Base-by-base conservation (phyloP, 2,329 filamentous ascomycete genomes). In the Aspergillus brunneoviolaceus region DNA sequence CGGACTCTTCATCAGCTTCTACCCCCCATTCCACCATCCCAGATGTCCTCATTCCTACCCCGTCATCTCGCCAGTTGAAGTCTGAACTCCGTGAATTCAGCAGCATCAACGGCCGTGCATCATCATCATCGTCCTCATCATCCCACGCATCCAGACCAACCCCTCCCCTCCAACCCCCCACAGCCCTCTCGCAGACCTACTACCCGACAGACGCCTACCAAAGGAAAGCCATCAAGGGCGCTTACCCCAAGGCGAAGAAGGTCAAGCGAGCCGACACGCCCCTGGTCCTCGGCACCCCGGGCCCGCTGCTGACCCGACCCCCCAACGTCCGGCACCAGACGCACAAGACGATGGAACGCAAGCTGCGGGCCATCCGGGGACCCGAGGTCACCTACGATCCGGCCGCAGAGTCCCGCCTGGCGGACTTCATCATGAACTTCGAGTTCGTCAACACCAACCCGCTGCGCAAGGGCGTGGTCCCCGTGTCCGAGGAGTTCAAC, bases 391-490 rank as follows among this genome's bases (percentile, higher is more conserved):
- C 62, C 3, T 58, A 74, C 31, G 63, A 62, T 0, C 55, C 62
- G 0, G 58, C 56, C 0, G 60, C 65, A 19, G 61, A 67, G 4
- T 51, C 50, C 2, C 55, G 54, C 7, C 63, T 74, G 0, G 64
- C 72, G 1, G 60, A 66, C 1, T 67, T 74, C 11, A 68, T 69
- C 0, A 58, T 70, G 0, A 76, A 76, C 47, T 78, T 78, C 56
- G 72, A 74, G n/a, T 79, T 79, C 16, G 63, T 76, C 3, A 74
- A 76, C 35, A 57, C 66, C 1, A 77, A 78, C 53, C 73, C 73
- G 42, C 58, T 77, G 3, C 69, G 70, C 0, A 63, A 72, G 5
- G 75, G 73, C 0, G 74, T 77, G 2, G 50, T 60, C 1, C 65
- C 59, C 0, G 69, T 72, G 2, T 59, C 63, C 0, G 61, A 69